These are phyloP conservation scores for Phoma sp. DNA, from an alignment of 2,329 filamentous ascomycete species.

Conservation along the genomic window DNA sequence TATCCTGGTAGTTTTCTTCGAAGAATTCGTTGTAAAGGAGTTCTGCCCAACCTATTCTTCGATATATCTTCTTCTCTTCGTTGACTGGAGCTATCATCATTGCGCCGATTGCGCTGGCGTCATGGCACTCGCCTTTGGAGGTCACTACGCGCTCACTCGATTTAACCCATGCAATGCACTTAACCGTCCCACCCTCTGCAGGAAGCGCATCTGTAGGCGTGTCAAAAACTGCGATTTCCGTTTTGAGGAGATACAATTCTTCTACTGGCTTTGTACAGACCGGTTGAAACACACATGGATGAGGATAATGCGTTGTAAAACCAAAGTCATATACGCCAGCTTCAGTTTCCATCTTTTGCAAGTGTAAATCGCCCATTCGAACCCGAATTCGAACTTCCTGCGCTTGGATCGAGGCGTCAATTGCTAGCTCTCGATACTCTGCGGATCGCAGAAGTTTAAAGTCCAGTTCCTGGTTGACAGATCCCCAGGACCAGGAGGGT, in stretches of 20 bases:
- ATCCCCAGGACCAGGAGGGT: constrained; percentile 4
- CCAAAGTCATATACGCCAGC: no score
- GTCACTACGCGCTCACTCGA: no score
- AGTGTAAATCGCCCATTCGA: no score
- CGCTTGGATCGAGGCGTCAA: no score
- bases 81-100: neutral
- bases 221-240: neutral
- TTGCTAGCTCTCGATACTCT: neutral
- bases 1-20: neutral
- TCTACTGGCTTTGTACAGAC: no score
- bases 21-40: neutral
- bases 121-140: no score
- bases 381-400: no score
- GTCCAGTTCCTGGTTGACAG: neutral
- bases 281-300: no score
- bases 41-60: neutral
- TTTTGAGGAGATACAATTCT: no score
- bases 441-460: neutral
- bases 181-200: neutral
- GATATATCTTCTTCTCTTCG: neutral
- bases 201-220: neutral
- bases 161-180: neutral
- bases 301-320: no score
- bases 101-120: neutral
- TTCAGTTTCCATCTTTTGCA: no score